phyloP scores from a whole-genome alignment of 768 basidiomycete species.

The Xerocomus brunneocitrinus region DNA sequence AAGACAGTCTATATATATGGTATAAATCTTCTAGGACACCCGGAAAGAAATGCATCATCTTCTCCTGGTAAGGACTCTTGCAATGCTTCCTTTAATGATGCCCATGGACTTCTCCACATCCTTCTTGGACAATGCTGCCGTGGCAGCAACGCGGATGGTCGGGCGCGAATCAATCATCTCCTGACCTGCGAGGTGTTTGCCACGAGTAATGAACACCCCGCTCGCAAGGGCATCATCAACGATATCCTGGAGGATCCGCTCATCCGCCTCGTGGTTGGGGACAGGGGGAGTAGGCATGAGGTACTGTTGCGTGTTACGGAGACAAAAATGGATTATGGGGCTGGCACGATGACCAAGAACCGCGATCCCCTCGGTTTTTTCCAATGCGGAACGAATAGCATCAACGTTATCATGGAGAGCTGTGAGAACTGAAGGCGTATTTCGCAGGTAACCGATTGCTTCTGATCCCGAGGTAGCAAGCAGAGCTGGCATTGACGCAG shows the following conservation, averaged over 20 bases:
- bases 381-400: conserved; percentile 73
- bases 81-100: conserved; percentile 67
- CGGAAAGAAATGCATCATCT: conserved; percentile 28
- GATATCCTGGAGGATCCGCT: conserved; percentile 81
- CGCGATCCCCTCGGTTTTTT: conserved; percentile 73
- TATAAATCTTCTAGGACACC: conserved; percentile 22
- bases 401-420: conserved; percentile 78
- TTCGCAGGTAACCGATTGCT: conserved; percentile 74
- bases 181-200: conserved; percentile 77
- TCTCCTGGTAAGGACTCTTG: conserved; percentile 67
- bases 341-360: conserved; percentile 85
- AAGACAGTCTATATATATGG: conserved; percentile 26
- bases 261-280: conserved; percentile 63
- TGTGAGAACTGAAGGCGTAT: conserved; percentile 69
- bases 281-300: conserved; percentile 21
- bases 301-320: conserved; percentile 37
- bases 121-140: conserved; percentile 76
- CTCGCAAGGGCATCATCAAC: conserved; percentile 82
- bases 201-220: conserved; percentile 82
- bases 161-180: conserved; percentile 80
- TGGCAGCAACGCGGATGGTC: conserved; percentile 80
- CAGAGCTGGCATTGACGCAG: conserved; percentile 88
- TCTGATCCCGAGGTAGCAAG: conserved; percentile 86
- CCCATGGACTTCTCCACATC: conserved; percentile 86
- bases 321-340: conserved; percentile 81